phyloP scores from a whole-genome alignment of 371 early-diverging fungal genomes.

The Amoeboaphelidium protococcarum region DNA sequence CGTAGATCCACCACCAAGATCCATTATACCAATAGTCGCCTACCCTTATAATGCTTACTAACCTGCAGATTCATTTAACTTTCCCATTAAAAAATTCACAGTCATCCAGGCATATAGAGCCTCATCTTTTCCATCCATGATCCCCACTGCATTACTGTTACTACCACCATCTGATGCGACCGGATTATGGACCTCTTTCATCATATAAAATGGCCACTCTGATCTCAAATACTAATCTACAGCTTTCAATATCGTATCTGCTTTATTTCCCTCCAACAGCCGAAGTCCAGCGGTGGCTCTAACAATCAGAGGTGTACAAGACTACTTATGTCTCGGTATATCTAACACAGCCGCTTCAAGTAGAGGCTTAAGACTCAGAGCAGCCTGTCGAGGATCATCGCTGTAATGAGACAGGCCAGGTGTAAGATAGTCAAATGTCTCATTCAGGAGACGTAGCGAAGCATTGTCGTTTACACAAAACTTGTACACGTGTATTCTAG shows the following conservation, averaged over 20 bases:
- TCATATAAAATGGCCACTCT: constrained; percentile 57
- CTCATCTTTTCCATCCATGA: constrained; percentile 89
- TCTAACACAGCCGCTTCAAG: constrained; percentile 38
- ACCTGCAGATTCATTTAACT: not conserved
- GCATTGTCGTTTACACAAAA: constrained; percentile 30
- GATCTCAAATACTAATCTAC: constrained; percentile 32
- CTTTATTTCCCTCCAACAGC: constrained; percentile 32
- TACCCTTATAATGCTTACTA: constrained; percentile 4
- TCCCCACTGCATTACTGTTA: constrained; percentile 31
- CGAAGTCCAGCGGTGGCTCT: constrained; percentile 91
- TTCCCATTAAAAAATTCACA: constrained; percentile 62
- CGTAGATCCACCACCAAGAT: constrained; percentile 83
- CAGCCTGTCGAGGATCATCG: constrained; percentile 42
- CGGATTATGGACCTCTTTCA: no score
- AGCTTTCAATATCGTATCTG: constrained; percentile 34
- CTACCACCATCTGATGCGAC: no score
- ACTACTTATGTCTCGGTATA: constrained; percentile 38
- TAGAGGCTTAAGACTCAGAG: constrained; percentile 44
- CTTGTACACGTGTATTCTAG: constrained; percentile 79
- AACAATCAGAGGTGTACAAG: constrained; percentile 73
- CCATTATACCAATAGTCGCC: constrained; percentile 67
- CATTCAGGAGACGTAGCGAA: constrained; percentile 34
- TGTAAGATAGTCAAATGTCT: constrained; percentile 52
- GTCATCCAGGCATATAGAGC: constrained; percentile 94
- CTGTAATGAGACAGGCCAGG: constrained; percentile 57